phyloP scores from a whole-genome alignment of 2,329 filamentous ascomycete species.

The Ascochyta viciae-villosae region DNA sequence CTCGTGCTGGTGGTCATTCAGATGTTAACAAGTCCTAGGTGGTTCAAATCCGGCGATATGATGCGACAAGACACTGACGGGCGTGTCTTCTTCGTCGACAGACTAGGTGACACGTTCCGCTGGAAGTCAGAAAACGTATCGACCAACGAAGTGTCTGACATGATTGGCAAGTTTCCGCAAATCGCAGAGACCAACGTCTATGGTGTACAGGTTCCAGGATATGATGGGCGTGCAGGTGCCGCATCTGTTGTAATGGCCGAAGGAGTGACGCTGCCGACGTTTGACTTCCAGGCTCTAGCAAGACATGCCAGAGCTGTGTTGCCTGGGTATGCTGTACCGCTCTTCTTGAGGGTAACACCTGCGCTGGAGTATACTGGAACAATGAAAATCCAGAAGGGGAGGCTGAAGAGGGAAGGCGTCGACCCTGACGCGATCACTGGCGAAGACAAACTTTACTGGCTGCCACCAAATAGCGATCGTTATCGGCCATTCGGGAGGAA shows the following conservation, averaged over 20 bases:
- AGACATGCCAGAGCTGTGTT: constrained; percentile 49
- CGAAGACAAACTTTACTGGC: constrained; percentile 52
- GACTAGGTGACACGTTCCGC: constrained; percentile 50
- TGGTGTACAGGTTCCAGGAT: constrained; percentile 53
- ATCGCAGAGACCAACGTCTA: constrained; percentile 55
- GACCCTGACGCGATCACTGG: constrained; percentile 50
- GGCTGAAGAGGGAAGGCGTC: constrained; percentile 53
- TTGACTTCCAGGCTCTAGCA: constrained; percentile 47
- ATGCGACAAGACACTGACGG: constrained; percentile 45
- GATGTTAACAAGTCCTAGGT: constrained; percentile 26
- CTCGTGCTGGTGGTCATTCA: too few species aligned
- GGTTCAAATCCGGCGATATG: constrained; percentile 51
- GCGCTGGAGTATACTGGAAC: constrained; percentile 55
- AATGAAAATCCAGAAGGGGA: constrained; percentile 55
- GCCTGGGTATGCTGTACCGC: constrained; percentile 56
- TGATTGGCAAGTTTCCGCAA: constrained; percentile 50
- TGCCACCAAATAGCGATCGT: constrained; percentile 40
- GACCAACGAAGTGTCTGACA: constrained; percentile 54
- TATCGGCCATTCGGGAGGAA: constrained; percentile 51
- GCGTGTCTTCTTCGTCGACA: constrained; percentile 49
- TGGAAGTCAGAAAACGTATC: constrained; percentile 57
- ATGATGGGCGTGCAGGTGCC: constrained; percentile 55
- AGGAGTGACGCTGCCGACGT: constrained; percentile 38
- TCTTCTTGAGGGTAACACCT: constrained; percentile 52
- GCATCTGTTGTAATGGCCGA: constrained; percentile 51